Evolutionary conservation across 2,329 filamentous ascomycete genomes (phyloP).

Genomic region (Ophiostoma perfectum): DNA sequence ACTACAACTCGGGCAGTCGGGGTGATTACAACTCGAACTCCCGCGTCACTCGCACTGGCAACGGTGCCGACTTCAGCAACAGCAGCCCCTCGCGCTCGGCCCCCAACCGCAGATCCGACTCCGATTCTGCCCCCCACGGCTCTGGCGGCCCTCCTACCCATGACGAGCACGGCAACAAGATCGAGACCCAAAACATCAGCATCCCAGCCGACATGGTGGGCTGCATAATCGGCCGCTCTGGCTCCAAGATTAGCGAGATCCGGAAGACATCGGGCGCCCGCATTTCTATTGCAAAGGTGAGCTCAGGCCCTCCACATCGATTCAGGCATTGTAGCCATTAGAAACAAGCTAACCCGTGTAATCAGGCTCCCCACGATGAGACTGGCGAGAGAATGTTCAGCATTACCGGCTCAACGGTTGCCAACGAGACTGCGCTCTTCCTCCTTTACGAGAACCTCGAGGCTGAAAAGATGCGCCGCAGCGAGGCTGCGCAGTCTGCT

Average conservation of each 20-base stretch:
- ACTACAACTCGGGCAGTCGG: constrained; percentile 39
- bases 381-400: constrained; percentile 99
- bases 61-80: constrained; percentile 96
- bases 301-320: neutral
- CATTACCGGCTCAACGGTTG: constrained; percentile 89
- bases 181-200: constrained; percentile 98
- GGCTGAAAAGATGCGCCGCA: constrained; percentile 97
- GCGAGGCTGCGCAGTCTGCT: constrained; percentile 51
- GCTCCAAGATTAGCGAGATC: constrained; percentile 98
- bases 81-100: constrained; percentile 55
- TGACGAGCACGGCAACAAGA: constrained; percentile 93
- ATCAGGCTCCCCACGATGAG: constrained; percentile 81
- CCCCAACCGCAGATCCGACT: constrained; percentile 75
- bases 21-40: constrained; percentile 55
- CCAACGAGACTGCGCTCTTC: constrained; percentile 93
- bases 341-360: neutral
- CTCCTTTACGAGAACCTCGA: constrained; percentile 98
- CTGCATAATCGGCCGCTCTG: constrained; percentile 93
- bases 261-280: constrained; percentile 92
- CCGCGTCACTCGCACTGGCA: constrained; percentile 89
- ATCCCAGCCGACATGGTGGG: constrained; percentile 99
- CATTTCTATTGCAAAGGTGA: constrained; percentile 91
- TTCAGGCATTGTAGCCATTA: neutral
- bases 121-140: constrained; percentile 71
- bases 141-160: constrained; percentile 82